Evolutionary conservation across 805 yeast genomes (phyloP), one percentile per base, ranked within the genome.

Genomic region (Pichia sporocuriosa): DNA sequence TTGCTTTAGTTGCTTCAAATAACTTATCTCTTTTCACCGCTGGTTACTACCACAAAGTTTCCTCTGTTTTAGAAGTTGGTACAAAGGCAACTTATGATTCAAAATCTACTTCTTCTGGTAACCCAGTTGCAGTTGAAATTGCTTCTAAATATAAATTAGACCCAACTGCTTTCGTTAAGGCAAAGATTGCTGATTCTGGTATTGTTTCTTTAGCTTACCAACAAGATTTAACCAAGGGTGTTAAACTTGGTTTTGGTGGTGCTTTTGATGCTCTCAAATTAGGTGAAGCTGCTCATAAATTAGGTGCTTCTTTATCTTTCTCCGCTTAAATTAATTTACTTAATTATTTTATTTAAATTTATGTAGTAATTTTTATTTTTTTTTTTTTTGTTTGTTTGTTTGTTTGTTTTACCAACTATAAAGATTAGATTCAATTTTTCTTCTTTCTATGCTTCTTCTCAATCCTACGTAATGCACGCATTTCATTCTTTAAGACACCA

Each of bases 1-100:
- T 87, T 47, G 85, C 95, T 51, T 78, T 88, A 53, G 73, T 86
- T 52, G 87, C 93, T 58, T 75, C 86, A 63, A 77, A 81, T 73
- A 85, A 88, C 77, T 76, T 89, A 63, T 78, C 88, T 48, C 81
- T 88, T 57, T 85, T 84, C 76, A 74, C 95, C 49, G 96, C 96
- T 57, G 90, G 96, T 56, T 88, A 89, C 81, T 93, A 80, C 87
- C 97, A 93, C 82, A 84, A 78, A 69, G 95, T 93, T 50, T 78
- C 88, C 57, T 85, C 94, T 53, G 68, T 72, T 57, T 86, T 90
- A 57, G 96, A 93, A 78, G 95, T 88, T 58, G 98, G 97, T 73
- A 95, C 97, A 61, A 89, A 85, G 77, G 96, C 96, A 59, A 81
- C 93, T 54, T 86, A 90, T 80, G 96, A 88, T 73, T 80, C 95